phyloP scores from a whole-genome alignment of 2,329 filamentous ascomycete species.

The Monilinia fructicola region DNA sequence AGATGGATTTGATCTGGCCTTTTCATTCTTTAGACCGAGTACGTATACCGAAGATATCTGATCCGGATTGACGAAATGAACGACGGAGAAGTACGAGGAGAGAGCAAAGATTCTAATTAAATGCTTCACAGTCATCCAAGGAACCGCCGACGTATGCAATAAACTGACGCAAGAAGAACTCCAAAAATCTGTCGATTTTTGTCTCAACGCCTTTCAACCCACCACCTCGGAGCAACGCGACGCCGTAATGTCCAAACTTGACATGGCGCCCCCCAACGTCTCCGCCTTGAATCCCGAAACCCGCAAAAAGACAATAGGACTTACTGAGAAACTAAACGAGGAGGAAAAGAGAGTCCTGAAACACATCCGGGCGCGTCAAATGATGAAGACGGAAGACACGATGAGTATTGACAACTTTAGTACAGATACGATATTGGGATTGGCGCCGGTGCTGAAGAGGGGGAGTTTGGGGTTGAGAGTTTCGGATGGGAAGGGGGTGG shows the following conservation, averaged over 20 bases:
- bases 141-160: conserved; percentile 11
- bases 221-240: neutral
- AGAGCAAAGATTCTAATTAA: neutral
- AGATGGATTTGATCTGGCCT: conserved; percentile 46
- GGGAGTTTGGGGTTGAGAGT: neutral
- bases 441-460: too few relatives aligned
- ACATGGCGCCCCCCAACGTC: neutral
- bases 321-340: neutral
- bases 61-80: neutral
- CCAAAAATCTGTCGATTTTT: conserved; percentile 6
- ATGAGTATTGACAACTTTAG: neutral
- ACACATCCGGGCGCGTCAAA: neutral
- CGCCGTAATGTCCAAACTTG: neutral
- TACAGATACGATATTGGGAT: neutral
- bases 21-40: conserved; percentile 31
- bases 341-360: neutral
- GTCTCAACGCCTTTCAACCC: neutral
- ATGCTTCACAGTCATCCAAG: conserved; percentile 6
- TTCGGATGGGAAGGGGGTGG: neutral
- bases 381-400: neutral
- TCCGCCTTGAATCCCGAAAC: too few relatives aligned
- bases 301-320: neutral
- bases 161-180: conserved; percentile 9
- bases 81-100: neutral
- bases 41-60: neutral